Base-by-base conservation (phyloP, 164 flowering plant genomes). In the Saururus chinensis region DNA sequence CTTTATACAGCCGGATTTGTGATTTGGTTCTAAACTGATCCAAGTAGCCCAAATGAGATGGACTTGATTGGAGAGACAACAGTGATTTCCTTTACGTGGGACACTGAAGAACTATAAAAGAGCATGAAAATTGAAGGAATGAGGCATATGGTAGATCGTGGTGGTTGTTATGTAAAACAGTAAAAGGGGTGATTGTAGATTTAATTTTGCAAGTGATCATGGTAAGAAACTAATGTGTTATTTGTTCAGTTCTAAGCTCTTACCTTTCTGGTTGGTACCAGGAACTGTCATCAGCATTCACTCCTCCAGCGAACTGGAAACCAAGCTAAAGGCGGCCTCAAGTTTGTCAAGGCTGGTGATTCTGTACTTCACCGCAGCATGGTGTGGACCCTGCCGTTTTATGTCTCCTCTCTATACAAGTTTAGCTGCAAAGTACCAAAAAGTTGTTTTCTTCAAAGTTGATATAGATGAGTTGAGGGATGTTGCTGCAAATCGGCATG, bases 351-450 rank as follows among this genome's bases (percentile, higher is more conserved):
- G 80, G 20, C 64, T 88, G 54, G 73, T 75, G 35, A 65, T 88
- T 64, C 59, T 88, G 60, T 88, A 88, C 73, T 88, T 88, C 75
- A 88, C 96, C 54, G 92, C 96, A 52, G 64, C 84, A 55, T 88
- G 91, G 91, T 85, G 95, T 67, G 95, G 91, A 8, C 89, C 95
- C 0, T 87, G 95, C 64, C 86, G 92, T 22, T 67, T 73, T 72
- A 78, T 85, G 24, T 71, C 86, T 64, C 95, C 91, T 24, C 58
- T 79, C 20, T 85, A 72, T 60, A 61, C 80, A 67, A 78, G 65
- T 71, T 63, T 84, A 42, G 89, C 92, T 1, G 66, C 51, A 12
- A 81, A 88, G 45, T 62, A 88, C 66, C 77, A 79, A 6, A 81
- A 84, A 67, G 77, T 73, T 35, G 86, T 78, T 40, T 88, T 88